Evolutionary conservation across 1,284 basidiomycete species (phyloP).

Genomic region (Waitea zeae): DNA sequence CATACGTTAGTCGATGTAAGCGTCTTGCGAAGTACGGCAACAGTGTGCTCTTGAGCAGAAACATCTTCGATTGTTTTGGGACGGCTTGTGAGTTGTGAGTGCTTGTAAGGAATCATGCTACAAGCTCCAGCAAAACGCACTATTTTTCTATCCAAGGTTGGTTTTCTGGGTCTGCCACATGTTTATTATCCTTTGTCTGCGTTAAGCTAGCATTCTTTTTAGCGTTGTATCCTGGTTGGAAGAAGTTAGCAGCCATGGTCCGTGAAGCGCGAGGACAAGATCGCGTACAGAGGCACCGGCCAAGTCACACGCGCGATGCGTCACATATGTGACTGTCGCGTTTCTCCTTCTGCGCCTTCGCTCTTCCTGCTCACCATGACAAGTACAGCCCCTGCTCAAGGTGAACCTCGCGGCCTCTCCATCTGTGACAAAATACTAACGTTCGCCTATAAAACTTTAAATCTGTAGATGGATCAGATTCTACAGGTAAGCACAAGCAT

Average conservation of each 20-base stretch:
- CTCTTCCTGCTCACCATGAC: too few species aligned
- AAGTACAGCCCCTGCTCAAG: too few species aligned
- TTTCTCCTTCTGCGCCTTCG: too few species aligned
- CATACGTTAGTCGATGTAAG: conserved; percentile 83
- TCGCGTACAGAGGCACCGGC: too few species aligned
- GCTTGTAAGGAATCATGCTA: neutral
- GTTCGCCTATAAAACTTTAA: too few species aligned
- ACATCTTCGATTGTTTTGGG: conserved; percentile 97
- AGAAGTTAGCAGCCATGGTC: conserved; percentile 26
- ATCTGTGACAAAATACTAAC: too few species aligned
- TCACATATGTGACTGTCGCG: too few species aligned
- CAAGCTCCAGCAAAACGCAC: conserved; percentile 24
- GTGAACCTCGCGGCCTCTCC: too few species aligned
- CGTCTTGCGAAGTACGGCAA: conserved; percentile 83
- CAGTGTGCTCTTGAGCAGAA: conserved; percentile 92
- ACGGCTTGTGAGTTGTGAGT: conserved; percentile 35
- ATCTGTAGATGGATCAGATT: too few species aligned
- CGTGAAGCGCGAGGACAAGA: neutral
- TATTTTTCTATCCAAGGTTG: conserved; percentile 99
- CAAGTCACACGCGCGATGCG: too few species aligned
- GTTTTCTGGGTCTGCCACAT: conserved; percentile 35
- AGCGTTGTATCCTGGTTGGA: conserved; percentile 20
- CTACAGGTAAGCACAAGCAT: too few species aligned
- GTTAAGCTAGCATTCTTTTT: conserved; percentile 10
- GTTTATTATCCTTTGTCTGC: too few species aligned